Evolutionary conservation across 306 rosid species (phyloP), one percentile per base, ranked within the genome.

Genomic region (Trifolium fragiferum): DNA sequence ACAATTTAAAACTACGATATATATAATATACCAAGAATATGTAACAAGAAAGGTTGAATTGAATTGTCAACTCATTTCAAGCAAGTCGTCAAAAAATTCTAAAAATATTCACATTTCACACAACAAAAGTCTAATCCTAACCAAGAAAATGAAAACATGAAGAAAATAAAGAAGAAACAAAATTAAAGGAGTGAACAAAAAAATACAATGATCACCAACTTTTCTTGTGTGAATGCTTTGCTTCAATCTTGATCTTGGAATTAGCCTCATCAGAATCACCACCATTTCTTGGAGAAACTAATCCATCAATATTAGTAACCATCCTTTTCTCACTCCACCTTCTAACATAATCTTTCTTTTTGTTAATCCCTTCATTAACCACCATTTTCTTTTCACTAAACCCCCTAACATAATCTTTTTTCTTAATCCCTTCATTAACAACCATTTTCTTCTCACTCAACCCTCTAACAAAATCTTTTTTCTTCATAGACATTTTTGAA

Each of bases 191-290:
- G 23, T 13, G 30, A 63, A 20, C 30, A 10, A 4, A 23, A 12
- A 12, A 20, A 40, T 27, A 64, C 40, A 59, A 51, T 40, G 64
- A 18, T 90, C 93, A 91, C 86, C 79, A 87, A 74, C 85, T 86
- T 83, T 82, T 88, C 80, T 70, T 86, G 35, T 75, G 87, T 25
- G 76, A 80, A 27, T 68, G 83, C 50, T 80, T 66, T 25, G 43
- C 32, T 7, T 75, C 38, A 18, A 82, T 74, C 46, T 76, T 84
- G 50, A 58, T 75, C 72, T 77, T 80, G 2, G 19, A 62, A 13
- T 15, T 63, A 58, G 41, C 40, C 18, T 60, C 66, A 37, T 69
- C 79, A 0, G 40, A 43, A 68, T 30, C 47, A 35, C 50, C 59
- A 35, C 55, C 74, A 73, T 15, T 63, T 65, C 1, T 63, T 43